A percentile compares a stretch with the other conserved stretches of the same genome.
phyloP scores from a whole-genome alignment of 1,284 basidiomycete species.

The Trichosporon faecale region DNA sequence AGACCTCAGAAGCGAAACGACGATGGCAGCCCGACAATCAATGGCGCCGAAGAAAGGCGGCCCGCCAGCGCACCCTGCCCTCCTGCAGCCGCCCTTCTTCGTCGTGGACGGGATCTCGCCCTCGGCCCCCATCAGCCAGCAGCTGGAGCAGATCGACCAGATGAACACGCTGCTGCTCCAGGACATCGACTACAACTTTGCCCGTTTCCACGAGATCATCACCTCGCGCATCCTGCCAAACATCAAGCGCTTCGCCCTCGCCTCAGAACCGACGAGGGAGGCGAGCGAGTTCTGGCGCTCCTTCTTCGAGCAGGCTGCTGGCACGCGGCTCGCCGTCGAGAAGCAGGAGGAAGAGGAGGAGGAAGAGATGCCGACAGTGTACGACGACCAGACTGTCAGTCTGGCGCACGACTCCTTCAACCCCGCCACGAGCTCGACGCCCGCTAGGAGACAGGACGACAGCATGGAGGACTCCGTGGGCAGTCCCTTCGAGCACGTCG shows the following conservation, averaged over 20 bases:
- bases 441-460: constrained; percentile 31
- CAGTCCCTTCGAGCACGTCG: constrained; percentile 70
- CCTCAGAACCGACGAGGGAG: constrained; percentile 79
- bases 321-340: constrained; percentile 15
- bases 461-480: constrained; percentile 69
- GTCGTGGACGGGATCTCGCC: constrained; percentile 71
- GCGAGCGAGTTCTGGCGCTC: constrained; percentile 95
- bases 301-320: constrained; percentile 66
- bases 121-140: constrained; percentile 65
- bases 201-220: constrained; percentile 81
- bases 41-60: background rate
- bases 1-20: background rate
- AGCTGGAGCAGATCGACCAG: constrained; percentile 89
- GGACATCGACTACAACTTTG: constrained; percentile 92
- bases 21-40: constrained; percentile 1
- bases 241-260: constrained; percentile 80
- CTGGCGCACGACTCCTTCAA: constrained; percentile 25
- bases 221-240: constrained; percentile 77
- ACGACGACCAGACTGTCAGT: constrained; percentile 39
- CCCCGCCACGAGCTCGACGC: constrained; percentile 39
- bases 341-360: constrained; percentile 15
- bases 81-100: constrained; percentile 47
- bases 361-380: constrained; percentile 21
- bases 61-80: constrained; percentile 9
- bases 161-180: constrained; percentile 75